A percentile compares a stretch with the other conserved stretches of the same genome.
Conservation (phyloP, 805 yeast species). For the Candida jianshihensis region DNA sequence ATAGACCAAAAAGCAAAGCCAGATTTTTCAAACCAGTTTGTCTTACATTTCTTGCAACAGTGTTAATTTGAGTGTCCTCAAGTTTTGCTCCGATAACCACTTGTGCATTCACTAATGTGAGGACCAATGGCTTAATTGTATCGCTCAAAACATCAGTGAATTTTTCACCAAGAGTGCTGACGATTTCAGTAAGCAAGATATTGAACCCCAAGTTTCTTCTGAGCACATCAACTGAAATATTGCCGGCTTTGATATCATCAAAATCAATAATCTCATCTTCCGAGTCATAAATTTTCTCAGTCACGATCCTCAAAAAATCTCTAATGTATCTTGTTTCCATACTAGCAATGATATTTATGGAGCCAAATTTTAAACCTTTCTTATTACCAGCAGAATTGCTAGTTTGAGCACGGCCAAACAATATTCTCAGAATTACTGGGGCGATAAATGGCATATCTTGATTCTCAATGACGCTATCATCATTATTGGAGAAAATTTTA, state of each 20-base stretch:
- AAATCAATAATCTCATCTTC: constrained; percentile 17
- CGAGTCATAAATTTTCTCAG: constrained; percentile 41
- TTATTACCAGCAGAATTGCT: constrained; percentile 62
- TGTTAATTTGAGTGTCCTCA: constrained; percentile 18
- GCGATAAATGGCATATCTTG: constrained; percentile 54
- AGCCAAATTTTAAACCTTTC: constrained; percentile 64
- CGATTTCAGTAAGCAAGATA: constrained; percentile 49
- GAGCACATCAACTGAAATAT: constrained; percentile 27
- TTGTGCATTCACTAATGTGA: constrained; percentile 47
- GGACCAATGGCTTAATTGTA: constrained; percentile 29
- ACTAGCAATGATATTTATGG: constrained; percentile 55
- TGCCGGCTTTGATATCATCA: constrained; percentile 13
- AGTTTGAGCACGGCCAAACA: constrained; percentile 82
- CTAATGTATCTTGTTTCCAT: constrained; percentile 44
- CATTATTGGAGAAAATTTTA: constrained; percentile 47
- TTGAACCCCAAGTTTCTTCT: constrained; percentile 60
- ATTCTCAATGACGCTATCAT: constrained; percentile 47
- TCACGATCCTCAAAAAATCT: constrained; percentile 57
- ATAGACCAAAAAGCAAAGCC: constrained; percentile 42
- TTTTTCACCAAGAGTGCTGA: constrained; percentile 51
- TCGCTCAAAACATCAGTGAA: constrained; percentile 36
- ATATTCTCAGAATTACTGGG: constrained; percentile 68
- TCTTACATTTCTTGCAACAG: constrained; percentile 50
- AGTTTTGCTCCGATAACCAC: constrained; percentile 20
- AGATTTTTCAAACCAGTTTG: constrained; percentile 63